A percentile compares a stretch with the other conserved stretches of the same genome.
Evolutionary conservation across 177 flowering plant species (phyloP).

Genomic region (Tripterygium wilfordii): DNA sequence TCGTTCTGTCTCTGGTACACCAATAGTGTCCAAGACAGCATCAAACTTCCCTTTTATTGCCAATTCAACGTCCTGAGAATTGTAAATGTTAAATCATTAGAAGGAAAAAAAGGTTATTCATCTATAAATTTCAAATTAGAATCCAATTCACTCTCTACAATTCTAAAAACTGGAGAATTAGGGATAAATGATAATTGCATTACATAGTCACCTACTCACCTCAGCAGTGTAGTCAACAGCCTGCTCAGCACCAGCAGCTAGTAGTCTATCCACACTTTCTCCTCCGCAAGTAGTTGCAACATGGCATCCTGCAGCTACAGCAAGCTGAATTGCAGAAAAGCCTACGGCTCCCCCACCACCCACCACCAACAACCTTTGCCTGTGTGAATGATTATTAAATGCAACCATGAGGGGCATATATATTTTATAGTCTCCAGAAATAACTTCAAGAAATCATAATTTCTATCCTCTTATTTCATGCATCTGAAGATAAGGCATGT

Average conservation of each 20-base stretch:
- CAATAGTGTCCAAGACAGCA: conserved; percentile 95
- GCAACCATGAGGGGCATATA: not conserved
- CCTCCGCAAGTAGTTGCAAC: conserved; percentile 80
- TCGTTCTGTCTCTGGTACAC: conserved; percentile 78
- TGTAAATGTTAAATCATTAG: not conserved
- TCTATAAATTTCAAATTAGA: too few species aligned
- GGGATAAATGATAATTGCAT: too few species aligned
- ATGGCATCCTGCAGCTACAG: conserved; percentile 77
- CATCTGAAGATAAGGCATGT: too few species aligned
- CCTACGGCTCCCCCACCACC: conserved; percentile 99
- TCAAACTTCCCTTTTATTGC: conserved; percentile 72
- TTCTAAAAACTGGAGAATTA: too few species aligned
- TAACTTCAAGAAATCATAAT: not conserved
- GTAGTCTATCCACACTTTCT: conserved; percentile 54
- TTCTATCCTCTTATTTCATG: not conserved
- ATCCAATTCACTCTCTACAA: too few species aligned
- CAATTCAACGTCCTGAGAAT: conserved; percentile 65
- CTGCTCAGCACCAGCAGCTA: conserved; percentile 87
- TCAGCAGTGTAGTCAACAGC: conserved; percentile 81
- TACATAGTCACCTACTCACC: conserved; percentile 31
- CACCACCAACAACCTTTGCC: conserved; percentile 74
- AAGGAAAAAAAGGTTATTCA: too few species aligned
- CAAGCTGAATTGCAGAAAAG: conserved; percentile 82
- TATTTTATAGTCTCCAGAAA: not conserved
- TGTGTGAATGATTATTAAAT: conserved; percentile 14